These are phyloP conservation scores for Paratinospora sagittata DNA, from an alignment of 164 flowering plant genomes.

Conservation along the genomic window DNA sequence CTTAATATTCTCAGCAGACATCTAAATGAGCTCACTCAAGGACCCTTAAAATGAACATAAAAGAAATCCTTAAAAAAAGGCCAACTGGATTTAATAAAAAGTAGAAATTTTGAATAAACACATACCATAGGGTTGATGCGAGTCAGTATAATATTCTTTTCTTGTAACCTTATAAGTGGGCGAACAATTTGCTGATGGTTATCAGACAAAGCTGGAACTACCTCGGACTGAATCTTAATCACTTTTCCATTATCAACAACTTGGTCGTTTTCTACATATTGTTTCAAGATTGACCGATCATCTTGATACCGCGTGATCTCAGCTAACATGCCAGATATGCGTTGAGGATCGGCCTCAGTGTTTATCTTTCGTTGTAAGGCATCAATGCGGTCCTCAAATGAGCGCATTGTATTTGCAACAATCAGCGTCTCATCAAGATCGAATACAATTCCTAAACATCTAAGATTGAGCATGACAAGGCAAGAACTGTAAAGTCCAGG, in stretches of 20 bases:
- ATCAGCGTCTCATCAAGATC: conserved; percentile 98
- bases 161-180: conserved; percentile 81
- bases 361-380: conserved; percentile 75
- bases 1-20: not conserved
- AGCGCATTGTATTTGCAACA: conserved; percentile 98
- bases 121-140: conserved; percentile 93
- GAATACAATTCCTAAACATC: conserved; percentile 98
- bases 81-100: not conserved
- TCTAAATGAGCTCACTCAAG: not conserved
- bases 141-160: conserved; percentile 84
- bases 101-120: conserved; percentile 4
- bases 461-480: conserved; percentile 87
- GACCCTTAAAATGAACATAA: not conserved
- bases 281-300: conserved; percentile 76
- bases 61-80: not conserved
- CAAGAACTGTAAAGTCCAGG: conserved; percentile 72
- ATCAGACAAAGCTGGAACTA: conserved; percentile 86
- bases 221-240: conserved; percentile 67
- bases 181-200: conserved; percentile 73
- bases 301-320: conserved; percentile 94
- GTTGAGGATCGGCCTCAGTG: conserved; percentile 72
- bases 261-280: conserved; percentile 89
- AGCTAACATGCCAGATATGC: conserved; percentile 70
- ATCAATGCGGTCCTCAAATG: conserved; percentile 97
- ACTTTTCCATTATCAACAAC: conserved; percentile 83